Base-by-base conservation (phyloP, 1,139 yeast species). In the Hyphopichia pseudoburtonii region DNA sequence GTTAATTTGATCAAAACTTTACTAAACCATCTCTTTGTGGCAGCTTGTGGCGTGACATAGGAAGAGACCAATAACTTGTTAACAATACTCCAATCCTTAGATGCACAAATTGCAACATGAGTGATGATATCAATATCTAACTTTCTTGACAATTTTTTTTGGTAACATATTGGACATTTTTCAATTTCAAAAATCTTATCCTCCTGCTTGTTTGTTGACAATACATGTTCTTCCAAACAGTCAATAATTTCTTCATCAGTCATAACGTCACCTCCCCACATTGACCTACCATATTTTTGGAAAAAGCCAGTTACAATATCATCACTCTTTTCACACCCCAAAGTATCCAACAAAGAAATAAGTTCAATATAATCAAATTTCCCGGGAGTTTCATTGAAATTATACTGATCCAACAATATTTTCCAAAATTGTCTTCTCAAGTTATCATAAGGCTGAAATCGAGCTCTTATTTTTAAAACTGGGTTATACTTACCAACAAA, bases 11-110 rank as follows among this genome's bases (percentile, higher is more conserved):
- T 85, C 42, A 89, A 67, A 3, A 86, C 76, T 51, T 86, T 88
- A 5, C 90, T 76, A 50, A 86, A 87, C 97, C 97, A 89, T 45
- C 92, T 78, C 48, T 86, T 82, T 3, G 92, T 78, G 0, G 97
- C 97, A 47, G 84, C 79, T 39, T 80, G 83, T 0, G 94, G 78
- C 0, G 96, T 80, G 1, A 87, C 92, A 54, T 80, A 90, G 2
- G 84, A 72, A 4, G 87, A 78, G 41, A 81, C 79, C 28, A 86
- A 61, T 14, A 86, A 57, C 47, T 82, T 78, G 44, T 80, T 78
- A 25, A 82, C 85, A 33, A 81, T 73, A 37, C 83, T 78, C 83
- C 90, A 85, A 47, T 83, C 86, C 43, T 81, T 81, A 17, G 86
- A 80, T 0, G 88, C 82, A 61, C 98, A 92, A 2, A 88, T 79